Conservation (phyloP, 148 eudicot genomes). For the Pharnaceum exiguum region DNA sequence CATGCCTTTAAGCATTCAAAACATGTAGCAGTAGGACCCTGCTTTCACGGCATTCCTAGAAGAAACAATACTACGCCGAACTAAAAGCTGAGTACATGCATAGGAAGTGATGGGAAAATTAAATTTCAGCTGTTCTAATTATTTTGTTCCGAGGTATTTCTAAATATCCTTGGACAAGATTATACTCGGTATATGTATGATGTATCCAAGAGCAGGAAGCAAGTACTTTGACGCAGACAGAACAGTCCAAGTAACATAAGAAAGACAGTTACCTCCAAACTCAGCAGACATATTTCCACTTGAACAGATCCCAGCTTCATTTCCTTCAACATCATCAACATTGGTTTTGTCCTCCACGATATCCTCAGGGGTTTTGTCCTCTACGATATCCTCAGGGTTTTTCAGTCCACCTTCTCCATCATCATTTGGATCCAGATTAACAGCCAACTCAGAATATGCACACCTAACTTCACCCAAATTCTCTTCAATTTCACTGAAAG, state of each 20-base stretch:
- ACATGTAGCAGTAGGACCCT: too few relatives aligned
- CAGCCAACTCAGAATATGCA: background rate
- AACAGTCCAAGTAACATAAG: background rate
- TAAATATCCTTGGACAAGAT: too few relatives aligned
- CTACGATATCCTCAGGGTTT: slow-evolving; percentile 6
- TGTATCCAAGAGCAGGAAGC: background rate
- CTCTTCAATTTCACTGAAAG: slow-evolving; percentile 3
- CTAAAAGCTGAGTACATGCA: too few relatives aligned
- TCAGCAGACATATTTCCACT: slow-evolving; percentile 15
- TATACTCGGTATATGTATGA: background rate
- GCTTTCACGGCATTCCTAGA: too few relatives aligned
- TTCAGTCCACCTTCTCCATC: slow-evolving; percentile 16
- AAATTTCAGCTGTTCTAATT: too few relatives aligned
- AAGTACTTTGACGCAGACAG: background rate
- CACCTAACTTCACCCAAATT: slow-evolving; percentile 3
- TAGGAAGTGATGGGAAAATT: too few relatives aligned
- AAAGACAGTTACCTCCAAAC: slow-evolving; percentile 27
- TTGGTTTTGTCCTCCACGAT: background rate
- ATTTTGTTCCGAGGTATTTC: too few relatives aligned
- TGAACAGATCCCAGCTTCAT: slow-evolving; percentile 15
- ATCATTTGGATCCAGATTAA: background rate
- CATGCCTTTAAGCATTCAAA: too few relatives aligned
- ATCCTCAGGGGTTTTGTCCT: slow-evolving; percentile 8
- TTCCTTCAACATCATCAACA: slow-evolving; percentile 8
- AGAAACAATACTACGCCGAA: too few relatives aligned